Evolutionary conservation across 495 filamentous ascomycete genomes (phyloP).

Genomic region (Podospora tetraspora): DNA sequence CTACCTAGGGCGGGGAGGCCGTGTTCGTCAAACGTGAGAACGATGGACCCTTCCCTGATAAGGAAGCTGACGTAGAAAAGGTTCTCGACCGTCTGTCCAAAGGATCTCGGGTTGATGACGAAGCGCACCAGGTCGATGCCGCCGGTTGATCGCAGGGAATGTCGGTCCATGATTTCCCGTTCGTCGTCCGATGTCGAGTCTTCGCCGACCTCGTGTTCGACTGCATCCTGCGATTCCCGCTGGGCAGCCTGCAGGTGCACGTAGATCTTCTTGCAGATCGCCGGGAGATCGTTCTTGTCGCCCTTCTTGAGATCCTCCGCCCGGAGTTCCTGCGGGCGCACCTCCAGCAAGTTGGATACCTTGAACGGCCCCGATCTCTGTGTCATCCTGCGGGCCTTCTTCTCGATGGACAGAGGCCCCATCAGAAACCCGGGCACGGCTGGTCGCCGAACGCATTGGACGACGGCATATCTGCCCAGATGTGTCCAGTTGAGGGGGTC

Average conservation of each 20-base stretch:
- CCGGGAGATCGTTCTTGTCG: conserved; percentile 70
- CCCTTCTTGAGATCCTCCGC: conserved; percentile 63
- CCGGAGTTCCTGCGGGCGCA: conserved; percentile 67
- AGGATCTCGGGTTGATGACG: conserved; percentile 80
- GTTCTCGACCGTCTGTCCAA: conserved; percentile 95
- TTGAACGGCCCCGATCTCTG: conserved; percentile 61
- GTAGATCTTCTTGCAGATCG: conserved; percentile 61
- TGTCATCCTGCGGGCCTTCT: conserved; percentile 62
- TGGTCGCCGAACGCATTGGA: conserved; percentile 67
- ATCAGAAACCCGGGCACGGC: conserved; percentile 78
- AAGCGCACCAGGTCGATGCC: conserved; percentile 75
- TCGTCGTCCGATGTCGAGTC: conserved; percentile 31
- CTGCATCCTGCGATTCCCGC: conserved; percentile 35
- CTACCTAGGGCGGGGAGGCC: conserved; percentile 67
- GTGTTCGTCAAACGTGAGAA: conserved; percentile 57
- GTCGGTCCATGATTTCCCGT: conserved; percentile 45
- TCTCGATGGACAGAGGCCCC: conserved; percentile 84
- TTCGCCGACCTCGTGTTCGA: conserved; percentile 35
- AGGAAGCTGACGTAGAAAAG: conserved; percentile 95
- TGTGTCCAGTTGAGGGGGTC: conserved; percentile 85
- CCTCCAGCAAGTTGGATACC: conserved; percentile 57
- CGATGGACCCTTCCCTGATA: conserved; percentile 75
- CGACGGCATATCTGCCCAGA: conserved; percentile 69
- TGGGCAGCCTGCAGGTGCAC: conserved; percentile 39
- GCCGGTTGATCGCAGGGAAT: conserved; percentile 55